Conservation (phyloP, 768 basidiomycete species). For the Melanogaster broomeanus region DNA sequence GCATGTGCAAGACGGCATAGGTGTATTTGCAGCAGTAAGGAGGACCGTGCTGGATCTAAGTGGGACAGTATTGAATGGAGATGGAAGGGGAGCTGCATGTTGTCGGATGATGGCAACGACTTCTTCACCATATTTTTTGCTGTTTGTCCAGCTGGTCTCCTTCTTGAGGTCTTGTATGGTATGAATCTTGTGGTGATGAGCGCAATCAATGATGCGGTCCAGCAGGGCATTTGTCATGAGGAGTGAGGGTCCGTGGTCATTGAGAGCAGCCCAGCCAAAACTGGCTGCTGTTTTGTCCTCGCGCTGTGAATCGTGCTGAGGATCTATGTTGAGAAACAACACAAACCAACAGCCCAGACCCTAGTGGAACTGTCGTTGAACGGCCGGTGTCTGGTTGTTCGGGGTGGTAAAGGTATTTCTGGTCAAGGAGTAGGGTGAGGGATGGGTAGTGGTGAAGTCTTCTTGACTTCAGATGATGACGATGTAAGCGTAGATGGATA, state of each 20-base stretch:
- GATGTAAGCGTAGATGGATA: too few species aligned
- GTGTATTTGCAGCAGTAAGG: too few species aligned
- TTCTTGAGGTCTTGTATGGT: constrained; percentile 8
- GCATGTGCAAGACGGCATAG: too few species aligned
- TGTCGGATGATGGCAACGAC: neutral
- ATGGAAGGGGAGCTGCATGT: neutral
- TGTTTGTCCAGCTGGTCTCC: constrained; percentile 21
- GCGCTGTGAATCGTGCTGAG: too few species aligned
- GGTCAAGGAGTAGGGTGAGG: too few species aligned
- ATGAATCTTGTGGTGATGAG: constrained; percentile 21
- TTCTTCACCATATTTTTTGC: neutral
- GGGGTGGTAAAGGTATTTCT: too few species aligned
- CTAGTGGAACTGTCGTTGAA: too few species aligned
- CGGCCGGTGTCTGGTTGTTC: too few species aligned
- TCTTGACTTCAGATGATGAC: too few species aligned
- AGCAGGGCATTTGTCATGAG: constrained; percentile 16
- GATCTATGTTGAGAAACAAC: too few species aligned
- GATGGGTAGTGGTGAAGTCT: too few species aligned
- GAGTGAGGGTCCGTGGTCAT: constrained; percentile 8
- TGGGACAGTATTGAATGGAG: neutral
- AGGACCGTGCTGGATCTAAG: neutral
- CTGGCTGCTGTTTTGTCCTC: neutral
- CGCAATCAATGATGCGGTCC: constrained; percentile 23
- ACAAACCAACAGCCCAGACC: too few species aligned
- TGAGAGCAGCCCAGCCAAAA: neutral